Evolutionary conservation across 495 filamentous ascomycete genomes (phyloP), one percentile per base, ranked within the genome.

Genomic region (Tuber microsphaerosporum): DNA sequence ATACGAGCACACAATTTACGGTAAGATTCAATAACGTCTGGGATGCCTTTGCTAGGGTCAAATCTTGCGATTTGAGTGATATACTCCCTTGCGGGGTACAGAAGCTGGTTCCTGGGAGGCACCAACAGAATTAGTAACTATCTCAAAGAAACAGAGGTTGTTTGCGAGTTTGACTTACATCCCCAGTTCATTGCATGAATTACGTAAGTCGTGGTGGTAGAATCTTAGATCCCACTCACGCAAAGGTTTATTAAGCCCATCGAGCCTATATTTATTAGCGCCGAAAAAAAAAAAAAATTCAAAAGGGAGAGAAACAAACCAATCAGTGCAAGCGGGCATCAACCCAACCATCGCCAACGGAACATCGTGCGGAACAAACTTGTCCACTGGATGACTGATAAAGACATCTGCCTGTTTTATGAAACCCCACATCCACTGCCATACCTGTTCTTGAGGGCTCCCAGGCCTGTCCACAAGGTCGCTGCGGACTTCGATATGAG

Each of bases 1-100:
- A 92, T 87, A 6, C 87, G 87, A 45, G 86, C 86, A 70, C 91
- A 87, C 82, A 96, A 91, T 80, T 92, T 90, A 16, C 89, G 89
- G 77, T 94, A 97, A 14, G 92, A 89, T 71, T 92, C 89, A 72
- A 96, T 86, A 4, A 94, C 92, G 71, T 93, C 92, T 1, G 90
- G 89, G 70, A 95, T 94, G 41, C 93, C 93, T 84, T 96, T 96
- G 56, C 92, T 89, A 0, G 93, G 93, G 76, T 97, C 93, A 81
- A 97, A 97, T 22, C 93, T 90, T 12, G 93, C 91, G 68, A 95
- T 89, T 82, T 97, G 93, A 48, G 91, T 86, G 77, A 97, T 91
- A 82, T 94, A 97, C 74, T 89, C 86, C 85, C 92, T 89, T 16
- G 88, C 87, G 6, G 92, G 92, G 81, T 88, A 93, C 68, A 86